Evolutionary conservation across 192 early-diverging fungal species (phyloP), one percentile per base, ranked within the genome.

Genomic region (Lobulomyces angularis): DNA sequence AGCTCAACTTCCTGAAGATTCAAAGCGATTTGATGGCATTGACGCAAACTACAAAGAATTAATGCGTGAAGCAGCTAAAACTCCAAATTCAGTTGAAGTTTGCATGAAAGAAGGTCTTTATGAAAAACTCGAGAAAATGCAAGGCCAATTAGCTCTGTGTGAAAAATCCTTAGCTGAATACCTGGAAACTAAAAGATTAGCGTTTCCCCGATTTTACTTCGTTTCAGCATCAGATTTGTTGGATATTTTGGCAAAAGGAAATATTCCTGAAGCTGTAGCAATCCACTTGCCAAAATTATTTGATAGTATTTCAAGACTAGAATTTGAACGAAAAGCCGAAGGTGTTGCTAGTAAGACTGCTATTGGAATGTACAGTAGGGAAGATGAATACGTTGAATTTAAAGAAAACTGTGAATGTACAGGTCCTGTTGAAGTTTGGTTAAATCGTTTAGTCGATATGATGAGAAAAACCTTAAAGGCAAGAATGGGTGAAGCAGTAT

Each of bases 121-220:
- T 40, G 72, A 74, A 12, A 49, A 39, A 5, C 42, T 78, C 11
- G 75, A 78, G 47, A 37, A 61, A 32, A 46, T 77, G 16, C 72
- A 77, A 48, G 49, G 66, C 12, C 65, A 74, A 40, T 39, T 78
- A 7, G 72, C 73, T 20, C 67, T 78, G 27, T 78, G 75, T 48
- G 75, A 78, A 48, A 77, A 77, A 45, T 77, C 72, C 4, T 58
- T 78, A 11, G 72, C 73, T 3, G 73, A 78, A 47, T 78, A 78
- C 36, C 50, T 78, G 5, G 75, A 78, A 41, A 78, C 72, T 12
- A 78, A 78, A 57, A 33, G 75, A 27, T 42, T 77, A 31, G 75
- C 72, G 4, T 78, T 78, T 50, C 75, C 75, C 14, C 48, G 75
- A 20, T 78, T 78, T 59, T 78, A 78, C 50, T 78, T 78, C 38